phyloP scores from a whole-genome alignment of 805 yeast genomes.

The Torulaspora delbrueckii region DNA sequence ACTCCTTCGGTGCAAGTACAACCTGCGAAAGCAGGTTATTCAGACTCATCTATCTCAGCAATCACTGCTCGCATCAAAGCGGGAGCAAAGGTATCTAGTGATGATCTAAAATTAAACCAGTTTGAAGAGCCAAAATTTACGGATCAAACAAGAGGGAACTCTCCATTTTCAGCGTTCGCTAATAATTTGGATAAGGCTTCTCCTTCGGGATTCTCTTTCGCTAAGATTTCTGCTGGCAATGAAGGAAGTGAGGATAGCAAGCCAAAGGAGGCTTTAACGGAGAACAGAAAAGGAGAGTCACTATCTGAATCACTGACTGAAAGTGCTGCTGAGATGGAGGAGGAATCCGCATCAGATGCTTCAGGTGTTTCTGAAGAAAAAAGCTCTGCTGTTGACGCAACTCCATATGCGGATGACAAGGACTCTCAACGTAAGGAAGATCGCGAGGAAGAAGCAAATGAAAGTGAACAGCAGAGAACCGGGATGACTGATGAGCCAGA shows the following conservation, averaged over 20 bases:
- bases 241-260: background rate
- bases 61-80: slow-evolving; percentile 29
- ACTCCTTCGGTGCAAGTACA: slow-evolving; percentile 10
- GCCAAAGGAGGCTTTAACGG: background rate
- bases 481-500: background rate
- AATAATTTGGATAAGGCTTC: slow-evolving; percentile 18
- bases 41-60: slow-evolving; percentile 18
- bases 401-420: background rate
- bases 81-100: slow-evolving; percentile 22
- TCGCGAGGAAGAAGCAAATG: background rate
- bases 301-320: background rate
- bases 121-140: background rate
- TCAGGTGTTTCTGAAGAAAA: background rate
- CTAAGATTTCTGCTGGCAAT: slow-evolving; percentile 3
- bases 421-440: background rate
- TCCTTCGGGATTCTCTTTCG: slow-evolving; percentile 17
- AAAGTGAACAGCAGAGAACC: background rate
- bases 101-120: slow-evolving; percentile 7
- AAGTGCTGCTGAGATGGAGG: background rate
- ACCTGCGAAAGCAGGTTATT: background rate
- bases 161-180: slow-evolving; percentile 29
- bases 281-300: background rate
- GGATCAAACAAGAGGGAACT: slow-evolving; percentile 6
- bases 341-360: background rate
- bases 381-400: background rate